Base-by-base conservation (phyloP, 495 filamentous ascomycete genomes). In the Tuber microsphaerosporum region DNA sequence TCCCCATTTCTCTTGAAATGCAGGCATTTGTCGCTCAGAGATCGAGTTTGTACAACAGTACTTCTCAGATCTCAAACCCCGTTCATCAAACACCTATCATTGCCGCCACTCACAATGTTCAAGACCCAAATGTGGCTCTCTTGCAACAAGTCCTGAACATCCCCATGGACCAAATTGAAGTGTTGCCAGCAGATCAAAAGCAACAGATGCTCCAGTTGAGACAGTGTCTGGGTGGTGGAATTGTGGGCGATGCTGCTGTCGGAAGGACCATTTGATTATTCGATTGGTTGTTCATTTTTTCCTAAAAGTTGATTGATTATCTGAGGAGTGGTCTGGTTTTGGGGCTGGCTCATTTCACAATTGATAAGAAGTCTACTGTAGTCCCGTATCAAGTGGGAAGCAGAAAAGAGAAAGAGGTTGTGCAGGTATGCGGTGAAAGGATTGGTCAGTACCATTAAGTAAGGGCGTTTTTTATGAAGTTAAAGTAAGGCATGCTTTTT, bases 141-240 rank as follows among this genome's bases (percentile, higher is more conserved):
- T 45, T 83, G 69, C 81, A 82, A 41, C 77, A 79, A 34, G 81
- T 83, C 22, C 76, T 83, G 81, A 69, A 76, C 1, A 68, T 83
- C n/a, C 79, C 79, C 12, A 70, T 70, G 17, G 81, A 83, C 71
- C 81, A 83, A 69, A 83, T 83, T 48, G 51, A 75, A 14, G 73
- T 71, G 31, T 71, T 82, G 45, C 79, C 81, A 9, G 69, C 73
- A 34, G 81, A 83, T 45, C 81, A 83, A 74, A 74, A 77, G 41
- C 71, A 81, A 73, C 81, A 83, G 31, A 72, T 83, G 26, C 10
- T 83, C 42, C 31, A 77, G 71, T 46, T 83, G 69, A 83, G 76
- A 37, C 79, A 81, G 31, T 51, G 72, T 42, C 69, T 83, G 31
- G 77, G 56, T 16, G 17, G n/a, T 19, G 56, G 56, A 34, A 65